Evolutionary conservation across 345 rosid genomes (phyloP).

Genomic region (Linum usitatissimum): DNA sequence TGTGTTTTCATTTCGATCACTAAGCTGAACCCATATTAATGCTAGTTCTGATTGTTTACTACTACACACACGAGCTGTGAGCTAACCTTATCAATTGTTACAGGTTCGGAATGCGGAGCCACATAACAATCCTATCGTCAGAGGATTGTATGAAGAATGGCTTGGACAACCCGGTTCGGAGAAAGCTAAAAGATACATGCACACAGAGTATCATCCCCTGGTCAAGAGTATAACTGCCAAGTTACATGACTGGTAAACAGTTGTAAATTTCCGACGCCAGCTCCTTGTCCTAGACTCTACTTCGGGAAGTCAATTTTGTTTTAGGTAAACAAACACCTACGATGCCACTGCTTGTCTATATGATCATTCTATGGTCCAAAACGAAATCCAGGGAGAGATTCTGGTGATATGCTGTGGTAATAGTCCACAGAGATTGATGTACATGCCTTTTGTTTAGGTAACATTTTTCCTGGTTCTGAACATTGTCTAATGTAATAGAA

Average conservation of each 20-base stretch:
- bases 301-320: conserved; percentile 31
- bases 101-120: conserved; percentile 64
- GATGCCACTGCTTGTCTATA: too few species aligned
- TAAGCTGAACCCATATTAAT: too few species aligned
- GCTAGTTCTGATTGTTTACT: too few species aligned
- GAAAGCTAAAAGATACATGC: conserved; percentile 59
- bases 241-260: conserved; percentile 67
- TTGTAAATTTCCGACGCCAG: neutral
- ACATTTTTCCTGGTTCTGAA: too few species aligned
- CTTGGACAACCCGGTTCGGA: conserved; percentile 76
- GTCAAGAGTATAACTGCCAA: conserved; percentile 64
- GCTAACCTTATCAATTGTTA: neutral
- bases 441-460: too few species aligned
- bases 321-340: conserved; percentile 12
- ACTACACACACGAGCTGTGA: neutral
- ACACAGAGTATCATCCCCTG: conserved; percentile 76
- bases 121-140: conserved; percentile 57
- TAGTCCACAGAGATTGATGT: too few species aligned
- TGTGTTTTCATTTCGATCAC: too few species aligned
- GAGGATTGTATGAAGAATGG: conserved; percentile 65
- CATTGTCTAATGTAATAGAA: too few species aligned
- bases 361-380: too few species aligned
- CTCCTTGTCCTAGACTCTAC: neutral
- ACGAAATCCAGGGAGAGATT: too few species aligned
- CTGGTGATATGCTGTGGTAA: too few species aligned